Percentiles rank a stretch among this genome's conserved stretches.
Conservation (phyloP, 1,284 basidiomycete species). For the Laetiporus sulphureus region DNA sequence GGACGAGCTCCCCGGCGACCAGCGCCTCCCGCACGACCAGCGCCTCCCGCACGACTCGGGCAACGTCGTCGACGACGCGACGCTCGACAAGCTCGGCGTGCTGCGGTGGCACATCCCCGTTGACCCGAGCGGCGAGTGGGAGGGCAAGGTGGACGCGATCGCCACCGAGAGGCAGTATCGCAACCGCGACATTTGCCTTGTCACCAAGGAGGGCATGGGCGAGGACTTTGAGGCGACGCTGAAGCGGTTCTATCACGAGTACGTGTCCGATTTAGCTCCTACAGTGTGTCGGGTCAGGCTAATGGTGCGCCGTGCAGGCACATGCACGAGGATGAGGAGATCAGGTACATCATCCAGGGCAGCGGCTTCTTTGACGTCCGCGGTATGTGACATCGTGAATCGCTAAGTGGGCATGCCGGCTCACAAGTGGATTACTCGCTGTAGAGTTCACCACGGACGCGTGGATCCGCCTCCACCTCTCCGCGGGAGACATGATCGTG, state of each 20-base stretch:
- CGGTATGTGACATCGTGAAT: slow-evolving; percentile 38
- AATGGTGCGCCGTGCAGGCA: slow-evolving; percentile 40
- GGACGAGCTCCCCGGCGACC: slow-evolving; percentile 69
- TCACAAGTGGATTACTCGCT: too few species aligned
- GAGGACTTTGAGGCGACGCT: slow-evolving; percentile 76
- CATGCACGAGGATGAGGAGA: slow-evolving; percentile 90
- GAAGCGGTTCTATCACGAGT: slow-evolving; percentile 79
- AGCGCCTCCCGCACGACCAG: slow-evolving; percentile 43
- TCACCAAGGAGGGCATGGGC: slow-evolving; percentile 69
- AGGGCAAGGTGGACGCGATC: slow-evolving; percentile 47
- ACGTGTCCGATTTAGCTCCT: slow-evolving; percentile 20
- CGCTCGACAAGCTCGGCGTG: slow-evolving; percentile 53
- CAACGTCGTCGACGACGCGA: slow-evolving; percentile 38
- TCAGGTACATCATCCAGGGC: slow-evolving; percentile 77
- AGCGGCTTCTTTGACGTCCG: slow-evolving; percentile 84
- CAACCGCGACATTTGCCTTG: slow-evolving; percentile 71
- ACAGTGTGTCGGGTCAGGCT: not conserved
- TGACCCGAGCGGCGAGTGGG: slow-evolving; percentile 38
- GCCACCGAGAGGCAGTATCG: slow-evolving; percentile 68
- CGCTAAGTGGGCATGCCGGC: too few species aligned
- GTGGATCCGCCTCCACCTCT: slow-evolving; percentile 71
- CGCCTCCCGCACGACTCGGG: slow-evolving; percentile 71
- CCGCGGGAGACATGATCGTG: slow-evolving; percentile 67
- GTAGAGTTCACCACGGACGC: slow-evolving; percentile 47
- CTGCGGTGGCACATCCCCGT: slow-evolving; percentile 58